phyloP scores from a whole-genome alignment of 345 rosid species.

The Fremontodendron californicum region DNA sequence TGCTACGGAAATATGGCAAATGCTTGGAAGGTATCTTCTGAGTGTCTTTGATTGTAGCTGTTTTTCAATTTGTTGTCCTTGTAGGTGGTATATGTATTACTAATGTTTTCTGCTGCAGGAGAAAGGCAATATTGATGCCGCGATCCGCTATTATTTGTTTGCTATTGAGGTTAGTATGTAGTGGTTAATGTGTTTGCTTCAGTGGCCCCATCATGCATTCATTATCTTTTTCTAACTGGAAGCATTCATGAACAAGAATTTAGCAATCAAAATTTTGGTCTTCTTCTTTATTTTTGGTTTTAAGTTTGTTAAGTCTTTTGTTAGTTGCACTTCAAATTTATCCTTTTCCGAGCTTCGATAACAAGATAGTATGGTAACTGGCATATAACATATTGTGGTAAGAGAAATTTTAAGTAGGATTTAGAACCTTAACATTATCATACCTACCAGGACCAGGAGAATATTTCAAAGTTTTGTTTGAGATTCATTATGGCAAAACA shows the following conservation, averaged over 20 bases:
- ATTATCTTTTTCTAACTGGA: background rate
- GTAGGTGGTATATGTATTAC: background rate
- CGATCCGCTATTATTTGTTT: constrained; percentile 80
- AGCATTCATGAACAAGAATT: background rate
- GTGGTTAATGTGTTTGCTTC: background rate
- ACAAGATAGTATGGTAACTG: background rate
- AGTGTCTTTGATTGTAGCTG: background rate
- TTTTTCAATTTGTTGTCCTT: background rate
- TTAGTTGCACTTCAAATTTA: background rate
- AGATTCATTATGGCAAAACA: background rate
- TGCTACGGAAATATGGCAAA: constrained; percentile 99
- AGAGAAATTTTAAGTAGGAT: background rate
- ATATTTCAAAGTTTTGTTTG: background rate
- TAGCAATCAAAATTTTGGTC: background rate
- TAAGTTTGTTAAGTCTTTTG: background rate
- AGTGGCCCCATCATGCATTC: background rate
- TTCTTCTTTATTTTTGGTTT: background rate
- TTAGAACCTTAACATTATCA: background rate
- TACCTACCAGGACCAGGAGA: background rate
- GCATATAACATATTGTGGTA: too few relatives aligned
- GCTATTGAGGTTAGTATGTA: constrained; percentile 82
- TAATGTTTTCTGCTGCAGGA: constrained; percentile 47
- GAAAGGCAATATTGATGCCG: constrained; percentile 85
- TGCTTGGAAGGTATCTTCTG: constrained; percentile 79
- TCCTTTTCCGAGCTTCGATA: background rate